Evolutionary conservation across 108 stramenopile species (phyloP).

Genomic region (Discostella stelligeroides): DNA sequence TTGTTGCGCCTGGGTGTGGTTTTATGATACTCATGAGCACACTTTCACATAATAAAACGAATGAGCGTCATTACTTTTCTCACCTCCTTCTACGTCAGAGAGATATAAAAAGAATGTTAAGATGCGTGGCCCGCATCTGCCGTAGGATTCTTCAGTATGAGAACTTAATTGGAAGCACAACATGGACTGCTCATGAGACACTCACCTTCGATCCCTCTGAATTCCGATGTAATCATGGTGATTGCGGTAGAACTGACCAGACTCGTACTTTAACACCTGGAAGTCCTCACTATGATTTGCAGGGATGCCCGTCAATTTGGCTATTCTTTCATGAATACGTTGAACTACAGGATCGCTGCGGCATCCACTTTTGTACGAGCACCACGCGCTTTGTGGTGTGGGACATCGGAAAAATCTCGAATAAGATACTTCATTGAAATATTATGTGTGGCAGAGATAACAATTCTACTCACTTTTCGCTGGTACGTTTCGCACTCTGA

Average conservation of each 20-base stretch:
- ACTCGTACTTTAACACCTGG: constrained; percentile 68
- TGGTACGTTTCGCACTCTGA: constrained; percentile 44
- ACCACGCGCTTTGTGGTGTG: constrained; percentile 15
- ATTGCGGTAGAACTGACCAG: constrained; percentile 54
- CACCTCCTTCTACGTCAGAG: constrained; percentile 77
- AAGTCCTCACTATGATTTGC: constrained; percentile 77
- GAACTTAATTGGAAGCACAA: no score
- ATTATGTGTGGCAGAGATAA: neutral
- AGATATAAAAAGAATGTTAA: constrained; percentile 83
- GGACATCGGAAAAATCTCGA: neutral
- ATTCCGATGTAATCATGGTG: constrained; percentile 58
- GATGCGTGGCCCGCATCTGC: constrained; percentile 70
- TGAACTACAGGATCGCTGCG: constrained; percentile 20
- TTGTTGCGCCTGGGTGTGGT: constrained; percentile 17
- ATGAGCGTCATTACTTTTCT: neutral
- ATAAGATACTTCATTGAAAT: neutral
- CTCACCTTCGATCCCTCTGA: constrained; percentile 34
- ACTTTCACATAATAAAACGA: neutral
- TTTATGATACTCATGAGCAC: neutral
- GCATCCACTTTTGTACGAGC: constrained; percentile 23
- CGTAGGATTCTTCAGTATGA: no score
- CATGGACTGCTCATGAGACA: neutral
- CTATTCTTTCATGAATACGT: constrained; percentile 47
- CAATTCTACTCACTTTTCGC: constrained; percentile 40
- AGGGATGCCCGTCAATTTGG: constrained; percentile 50